Evolutionary conservation across 495 filamentous ascomycete species (phyloP), one percentile per base, ranked within the genome.

Genomic region (Hypomontagnella monticulosa): DNA sequence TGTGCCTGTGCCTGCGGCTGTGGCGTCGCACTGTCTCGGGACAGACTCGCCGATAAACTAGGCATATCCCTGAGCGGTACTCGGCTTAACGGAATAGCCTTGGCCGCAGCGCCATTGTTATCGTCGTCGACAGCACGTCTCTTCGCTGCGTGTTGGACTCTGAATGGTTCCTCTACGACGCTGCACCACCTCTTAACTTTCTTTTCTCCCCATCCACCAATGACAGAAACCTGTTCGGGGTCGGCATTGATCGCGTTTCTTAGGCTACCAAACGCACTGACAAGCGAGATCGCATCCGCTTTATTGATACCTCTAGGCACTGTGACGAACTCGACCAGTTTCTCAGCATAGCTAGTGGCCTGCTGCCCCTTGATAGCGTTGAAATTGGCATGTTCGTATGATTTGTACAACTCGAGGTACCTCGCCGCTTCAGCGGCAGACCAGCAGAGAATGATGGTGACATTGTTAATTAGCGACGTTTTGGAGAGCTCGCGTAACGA

Each of bases 391-490:
- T 95, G 85, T 76, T 98, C 95, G 59, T 89, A 97, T 0, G 87
- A 90, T 71, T 98, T 99, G 83, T 92, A 98, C 14, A 96, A 79
- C 71, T 97, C 94, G 18, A 99, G 83, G 70, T 98, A 99, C 57
- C 93, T 85, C 0, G 89, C 95, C 3, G 93, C 93, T 78, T 99
- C 96, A 57, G 90, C 88, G 4, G 95, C 91, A 7, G 89, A 91
- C 94, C 95, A 98, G 79, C 92, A 94, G 1, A 98, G 83, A 38
- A 99, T 89, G 1, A 98, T 71, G 1, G 96, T 98, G 16, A 97
- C 85, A 61, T 96, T 91, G 69, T 97, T 97, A 73, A 97, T 87
- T 15, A 98, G 76, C 0, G 76, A 75, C 0, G 93, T 96, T 71
- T 97, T 97, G 34, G 90, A 88, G 2, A 97, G 82, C 67, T 97